phyloP scores from a whole-genome alignment of 129 eudicot species.

The Lactuca saligna region DNA sequence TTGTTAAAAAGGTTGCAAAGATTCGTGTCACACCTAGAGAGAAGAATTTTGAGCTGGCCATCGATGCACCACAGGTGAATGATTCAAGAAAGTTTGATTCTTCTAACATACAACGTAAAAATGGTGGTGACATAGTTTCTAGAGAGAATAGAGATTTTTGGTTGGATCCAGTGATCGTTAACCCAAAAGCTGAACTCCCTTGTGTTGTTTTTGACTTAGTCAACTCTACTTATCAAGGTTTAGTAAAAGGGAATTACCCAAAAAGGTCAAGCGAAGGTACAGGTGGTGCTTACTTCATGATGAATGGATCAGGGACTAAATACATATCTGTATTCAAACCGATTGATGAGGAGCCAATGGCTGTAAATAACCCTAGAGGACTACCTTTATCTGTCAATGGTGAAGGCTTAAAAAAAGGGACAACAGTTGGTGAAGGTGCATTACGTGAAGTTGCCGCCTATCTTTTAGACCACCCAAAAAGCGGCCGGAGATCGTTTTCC shows the following conservation, averaged over 20 bases:
- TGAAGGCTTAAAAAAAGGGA: conserved; percentile 78
- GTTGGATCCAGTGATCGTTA: conserved; percentile 56
- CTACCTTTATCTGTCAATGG: conserved; percentile 59
- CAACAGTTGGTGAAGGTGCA: conserved; percentile 79
- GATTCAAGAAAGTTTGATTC: conserved; percentile 22
- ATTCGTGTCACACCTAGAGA: conserved; percentile 48
- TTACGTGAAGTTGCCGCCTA: conserved; percentile 69
- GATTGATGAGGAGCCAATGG: conserved; percentile 78
- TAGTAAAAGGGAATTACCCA: conserved; percentile 47
- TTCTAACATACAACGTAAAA: conserved; percentile 9
- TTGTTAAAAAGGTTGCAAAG: conserved; percentile 53
- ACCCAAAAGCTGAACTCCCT: conserved; percentile 51
- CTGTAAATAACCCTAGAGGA: conserved; percentile 63
- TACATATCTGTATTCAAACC: conserved; percentile 73
- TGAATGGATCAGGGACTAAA: conserved; percentile 46
- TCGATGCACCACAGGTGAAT: conserved; percentile 41
- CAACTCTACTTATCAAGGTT: conserved; percentile 44
- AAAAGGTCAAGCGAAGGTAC: conserved; percentile 64
- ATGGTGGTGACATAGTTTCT: conserved; percentile 15
- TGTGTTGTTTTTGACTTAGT: conserved; percentile 40
- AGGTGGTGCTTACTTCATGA: conserved; percentile 74
- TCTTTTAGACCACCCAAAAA: conserved; percentile 67
- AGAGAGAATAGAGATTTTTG: conserved; percentile 31
- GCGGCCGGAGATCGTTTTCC: conserved; percentile 46
- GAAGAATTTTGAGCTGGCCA: conserved; percentile 54